Conservation (phyloP, 2,329 filamentous ascomycete species). For the Blastomyces percursus region DNA sequence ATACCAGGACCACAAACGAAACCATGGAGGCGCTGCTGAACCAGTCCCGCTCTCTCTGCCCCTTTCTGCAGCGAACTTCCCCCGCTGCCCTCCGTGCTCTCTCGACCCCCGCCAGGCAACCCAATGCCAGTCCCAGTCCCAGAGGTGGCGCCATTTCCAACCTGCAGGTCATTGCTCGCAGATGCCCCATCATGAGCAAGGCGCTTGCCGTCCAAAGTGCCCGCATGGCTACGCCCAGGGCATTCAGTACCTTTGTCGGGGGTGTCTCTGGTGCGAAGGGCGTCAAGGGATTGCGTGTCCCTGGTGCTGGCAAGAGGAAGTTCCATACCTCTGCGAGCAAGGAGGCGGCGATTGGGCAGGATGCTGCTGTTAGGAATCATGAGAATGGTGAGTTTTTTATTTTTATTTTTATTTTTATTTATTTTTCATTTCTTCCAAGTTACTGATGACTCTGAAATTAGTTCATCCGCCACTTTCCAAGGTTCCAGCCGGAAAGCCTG, state of each 20-base stretch:
- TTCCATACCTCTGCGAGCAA: constrained; percentile 71
- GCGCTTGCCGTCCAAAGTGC: constrained; percentile 72
- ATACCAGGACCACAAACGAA: too few species aligned
- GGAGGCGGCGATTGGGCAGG: constrained; percentile 64
- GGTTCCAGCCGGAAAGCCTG: background rate
- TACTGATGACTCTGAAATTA: constrained; percentile 1
- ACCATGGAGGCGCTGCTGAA: constrained; percentile 86
- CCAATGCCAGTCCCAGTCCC: constrained; percentile 30
- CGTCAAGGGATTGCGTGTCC: constrained; percentile 40
- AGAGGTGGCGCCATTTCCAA: constrained; percentile 94
- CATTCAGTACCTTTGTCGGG: constrained; percentile 29
- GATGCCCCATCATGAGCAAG: constrained; percentile 98
- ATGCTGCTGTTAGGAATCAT: constrained; percentile 36
- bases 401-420: too few species aligned
- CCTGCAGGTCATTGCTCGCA: constrained; percentile 82
- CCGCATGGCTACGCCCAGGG: constrained; percentile 29
- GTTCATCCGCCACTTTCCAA: constrained; percentile 9
- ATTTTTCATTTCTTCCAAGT: background rate
- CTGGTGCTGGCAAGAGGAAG: constrained; percentile 47
- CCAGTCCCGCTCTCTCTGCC: constrained; percentile 94
- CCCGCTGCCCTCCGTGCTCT: constrained; percentile 83
- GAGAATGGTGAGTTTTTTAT: constrained; percentile 34
- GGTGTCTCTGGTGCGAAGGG: constrained; percentile 19
- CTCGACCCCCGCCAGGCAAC: constrained; percentile 46
- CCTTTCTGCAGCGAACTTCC: constrained; percentile 90